phyloP scores from a whole-genome alignment of 1,284 basidiomycete genomes.

The Xerocomus amazonicus region DNA sequence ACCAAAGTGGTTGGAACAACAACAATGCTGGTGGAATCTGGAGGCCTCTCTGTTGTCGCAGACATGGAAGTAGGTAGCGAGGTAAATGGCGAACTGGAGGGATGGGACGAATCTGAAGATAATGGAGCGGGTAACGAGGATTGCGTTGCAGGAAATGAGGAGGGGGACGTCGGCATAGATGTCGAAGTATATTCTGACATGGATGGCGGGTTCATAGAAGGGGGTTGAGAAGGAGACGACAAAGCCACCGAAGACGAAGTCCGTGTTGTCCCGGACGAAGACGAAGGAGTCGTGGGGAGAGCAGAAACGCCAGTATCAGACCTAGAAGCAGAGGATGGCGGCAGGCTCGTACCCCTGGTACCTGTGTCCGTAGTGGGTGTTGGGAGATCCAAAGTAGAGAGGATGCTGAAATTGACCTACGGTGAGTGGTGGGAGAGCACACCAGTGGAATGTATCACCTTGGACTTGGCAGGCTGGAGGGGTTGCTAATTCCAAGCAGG shows the following conservation, averaged over 20 bases:
- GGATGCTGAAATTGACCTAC: slow-evolving; percentile 4
- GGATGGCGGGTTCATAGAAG: not conserved
- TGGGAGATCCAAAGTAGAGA: not conserved
- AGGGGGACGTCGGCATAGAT: no score
- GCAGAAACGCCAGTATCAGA: slow-evolving; percentile 19
- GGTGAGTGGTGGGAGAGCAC: slow-evolving; percentile 8
- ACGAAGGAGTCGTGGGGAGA: not conserved
- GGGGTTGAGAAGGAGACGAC: not conserved
- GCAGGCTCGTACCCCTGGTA: slow-evolving; percentile 23
- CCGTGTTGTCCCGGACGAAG: not conserved
- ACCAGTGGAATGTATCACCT: slow-evolving; percentile 9
- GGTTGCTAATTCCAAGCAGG: not conserved
- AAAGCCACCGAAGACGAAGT: not conserved
- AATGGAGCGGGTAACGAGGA: not conserved
- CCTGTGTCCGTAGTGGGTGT: slow-evolving; percentile 2
- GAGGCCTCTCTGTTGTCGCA: not conserved
- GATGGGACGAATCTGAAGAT: slow-evolving; percentile 1
- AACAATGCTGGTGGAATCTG: slow-evolving; percentile 9
- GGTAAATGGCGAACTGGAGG: not conserved
- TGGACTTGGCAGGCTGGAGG: not conserved
- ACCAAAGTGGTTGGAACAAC: slow-evolving; percentile 15
- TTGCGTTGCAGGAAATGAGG: not conserved
- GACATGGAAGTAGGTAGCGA: not conserved
- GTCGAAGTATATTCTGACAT: slow-evolving; percentile 3
- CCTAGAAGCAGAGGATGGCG: slow-evolving; percentile 4